Base-by-base conservation (phyloP, 179 eudicot species). In the Pouteria campechiana region DNA sequence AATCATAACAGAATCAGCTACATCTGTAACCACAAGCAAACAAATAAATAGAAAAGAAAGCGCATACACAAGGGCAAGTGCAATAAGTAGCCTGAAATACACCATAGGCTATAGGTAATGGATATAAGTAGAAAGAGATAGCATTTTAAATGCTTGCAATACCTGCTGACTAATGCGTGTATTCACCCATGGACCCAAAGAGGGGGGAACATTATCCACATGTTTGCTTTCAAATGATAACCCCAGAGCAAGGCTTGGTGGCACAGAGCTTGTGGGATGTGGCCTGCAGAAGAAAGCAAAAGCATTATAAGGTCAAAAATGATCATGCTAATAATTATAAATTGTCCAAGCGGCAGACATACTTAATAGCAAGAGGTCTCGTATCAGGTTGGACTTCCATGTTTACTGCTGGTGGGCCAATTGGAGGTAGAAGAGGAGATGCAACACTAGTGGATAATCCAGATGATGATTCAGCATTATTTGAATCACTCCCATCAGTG, bases 91-190 rank as follows among this genome's bases (percentile, higher is more conserved):
- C n/a, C n/a, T n/a, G n/a, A n/a, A n/a, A n/a, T n/a, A n/a, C n/a
- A n/a, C n/a, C n/a, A n/a, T n/a, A n/a, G n/a, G n/a, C n/a, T n/a
- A n/a, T n/a, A n/a, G n/a, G n/a, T n/a, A n/a, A n/a, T n/a, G n/a
- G n/a, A n/a, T n/a, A n/a, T n/a, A n/a, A n/a, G n/a, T n/a, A n/a
- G n/a, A n/a, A n/a, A n/a, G n/a, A n/a, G n/a, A n/a, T n/a, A n/a
- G n/a, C n/a, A n/a, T n/a, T n/a, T n/a, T n/a, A n/a, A n/a, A n/a
- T n/a, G n/a, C n/a, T n/a, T n/a, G n/a, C n/a, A n/a, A 56, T 60
- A 87, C 88, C 88, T 71, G 78, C 50, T 75, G 85, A 75, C 64
- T 70, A 25, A 47, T 54, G 52, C 38, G 64, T 52, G 71, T 54
- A 64, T 56, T 55, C 39, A 48, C 76, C 85, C 84, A 77, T 42